Evolutionary conservation across 2,329 filamentous ascomycete genomes (phyloP), one percentile per base, ranked within the genome.

Genomic region (Volutella citrinella): DNA sequence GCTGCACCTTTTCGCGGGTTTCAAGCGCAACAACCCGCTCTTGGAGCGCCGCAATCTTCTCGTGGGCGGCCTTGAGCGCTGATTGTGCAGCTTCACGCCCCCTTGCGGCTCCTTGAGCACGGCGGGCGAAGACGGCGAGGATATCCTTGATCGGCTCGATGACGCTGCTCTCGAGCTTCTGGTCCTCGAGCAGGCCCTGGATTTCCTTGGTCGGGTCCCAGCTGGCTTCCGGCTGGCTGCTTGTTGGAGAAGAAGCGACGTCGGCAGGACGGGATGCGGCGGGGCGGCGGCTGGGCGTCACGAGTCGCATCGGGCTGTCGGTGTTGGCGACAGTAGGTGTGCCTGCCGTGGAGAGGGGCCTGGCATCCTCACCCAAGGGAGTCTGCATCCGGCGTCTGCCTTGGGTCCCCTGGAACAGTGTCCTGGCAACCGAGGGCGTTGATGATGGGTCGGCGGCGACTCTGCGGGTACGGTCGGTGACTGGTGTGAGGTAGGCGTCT

Each of bases 31-130:
- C 49, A 5, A 70, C 47, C 19, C 54, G 50, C 23, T 52, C 53
- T 49, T 68, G 59, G 33, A 73, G 39, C 32, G 46, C 42, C 5
- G 57, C 57, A 25, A 64, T 60, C 31, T 51, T 56, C n/a, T 51
- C 51, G 19, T 91, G 82, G 44, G 80, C 81, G 5, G 70, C 68
- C 52, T 77, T 80, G 20, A 87, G 52, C 5, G 72, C 74, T 8
- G 74, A 57, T n/a, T 85, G 65, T 5, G 76, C 72, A 7, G 82
- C 74, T 40, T 91, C 84, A 4, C 84, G 68, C 1, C 83, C 82
- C 42, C 73, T 73, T 23, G 69, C 67, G 14, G 85, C 68, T 0
- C 84, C 85, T 48, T 74, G 76, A 1, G 72, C 69, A 32, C 69
- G 72, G 32, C 80, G 60, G 12, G 76, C 73, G 44, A 85, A 70